Base-by-base conservation (phyloP, 225 moss, liverwort and hornwort genomes). In the Thuidium tamariscinum region DNA sequence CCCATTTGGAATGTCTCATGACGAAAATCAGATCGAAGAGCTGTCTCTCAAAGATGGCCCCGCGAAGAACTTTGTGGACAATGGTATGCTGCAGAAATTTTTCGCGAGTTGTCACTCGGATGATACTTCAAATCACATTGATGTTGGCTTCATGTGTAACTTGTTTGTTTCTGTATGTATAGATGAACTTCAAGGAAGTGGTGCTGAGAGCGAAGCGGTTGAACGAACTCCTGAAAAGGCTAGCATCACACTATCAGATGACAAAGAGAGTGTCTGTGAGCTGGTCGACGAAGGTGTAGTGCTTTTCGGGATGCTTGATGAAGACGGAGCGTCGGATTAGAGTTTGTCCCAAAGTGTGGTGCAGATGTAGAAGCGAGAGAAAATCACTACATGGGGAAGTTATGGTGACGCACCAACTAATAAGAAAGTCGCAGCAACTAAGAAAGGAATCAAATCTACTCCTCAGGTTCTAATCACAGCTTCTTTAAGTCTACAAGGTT, bases 241-340 rank as follows among this genome's bases (percentile, higher is more conserved):
- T 76, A 91, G 51, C 82, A 83, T 81, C 74, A 34, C 85, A 61
- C 57, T 61, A 71, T 51, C 72, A 61, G 48, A 54, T 83, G 88
- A 77, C 74, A 75, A 88, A 74, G 88, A 87, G 62, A 89, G 89
- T 80, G 74, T 70, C 61, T 85, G 81, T 76, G 86, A 91, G 60
- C 77, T 86, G 72, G 83, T 88, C 30, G 96, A 94, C 59, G 97
- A 94, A 88, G 95, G 76, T 84, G 92, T 89, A 75, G 93, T 94
- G 17, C 91, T 99, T 81, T 87, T 95, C 14, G 92, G 92, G 49
- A 94, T 99, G 92, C 97, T 97, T 90, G 96, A 97, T 87, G 99
- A 99, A 80, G 96, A 96, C 71, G 90, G 88, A 80, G 79, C 89
- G 18, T 80, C 85, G 85, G 97, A 93, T 80, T 95, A 94, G 88